Evolutionary conservation across 192 early-diverging fungal genomes (phyloP).

Genomic region (Physocladia obscura): DNA sequence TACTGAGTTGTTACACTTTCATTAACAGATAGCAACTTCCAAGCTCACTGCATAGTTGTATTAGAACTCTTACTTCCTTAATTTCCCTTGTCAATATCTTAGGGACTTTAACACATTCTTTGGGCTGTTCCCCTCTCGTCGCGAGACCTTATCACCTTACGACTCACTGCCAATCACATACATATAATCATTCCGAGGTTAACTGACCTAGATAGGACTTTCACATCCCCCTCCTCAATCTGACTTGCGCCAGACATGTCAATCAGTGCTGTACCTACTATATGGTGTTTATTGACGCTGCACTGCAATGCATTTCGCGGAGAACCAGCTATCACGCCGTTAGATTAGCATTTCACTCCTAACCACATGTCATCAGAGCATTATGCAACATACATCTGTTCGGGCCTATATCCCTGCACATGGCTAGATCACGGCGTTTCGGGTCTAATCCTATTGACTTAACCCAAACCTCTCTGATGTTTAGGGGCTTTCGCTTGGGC

Average conservation of each 20-base stretch:
- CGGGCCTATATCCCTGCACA: constrained; percentile 40
- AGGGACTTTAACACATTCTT: constrained; percentile 48
- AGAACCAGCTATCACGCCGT: constrained; percentile 46
- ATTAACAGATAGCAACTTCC: constrained; percentile 30
- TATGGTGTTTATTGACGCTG: constrained; percentile 23
- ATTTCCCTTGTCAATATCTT: constrained; percentile 47
- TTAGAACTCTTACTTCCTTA: constrained; percentile 37
- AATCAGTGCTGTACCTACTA: background rate
- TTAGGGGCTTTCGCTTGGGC: constrained; percentile 32
- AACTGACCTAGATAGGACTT: constrained; percentile 40
- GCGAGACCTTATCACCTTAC: constrained; percentile 39
- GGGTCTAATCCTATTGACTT: constrained; percentile 42
- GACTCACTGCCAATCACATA: constrained; percentile 37
- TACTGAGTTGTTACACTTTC: constrained; percentile 39
- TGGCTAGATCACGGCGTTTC: constrained; percentile 43
- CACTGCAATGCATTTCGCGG: constrained; percentile 46
- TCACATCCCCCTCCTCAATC: too few relatives aligned
- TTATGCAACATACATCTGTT: constrained; percentile 44
- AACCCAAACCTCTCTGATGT: too few relatives aligned
- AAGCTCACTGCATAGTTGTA: constrained; percentile 16
- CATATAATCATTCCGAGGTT: constrained; percentile 34
- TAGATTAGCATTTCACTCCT: constrained; percentile 45
- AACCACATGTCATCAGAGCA: constrained; percentile 36
- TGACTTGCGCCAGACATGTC: too few relatives aligned
- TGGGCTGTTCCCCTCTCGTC: constrained; percentile 52